A percentile compares a stretch with the other conserved stretches of the same genome.
phyloP scores from a whole-genome alignment of 371 early-diverging fungal species.

The Astathelohania contejeani region DNA sequence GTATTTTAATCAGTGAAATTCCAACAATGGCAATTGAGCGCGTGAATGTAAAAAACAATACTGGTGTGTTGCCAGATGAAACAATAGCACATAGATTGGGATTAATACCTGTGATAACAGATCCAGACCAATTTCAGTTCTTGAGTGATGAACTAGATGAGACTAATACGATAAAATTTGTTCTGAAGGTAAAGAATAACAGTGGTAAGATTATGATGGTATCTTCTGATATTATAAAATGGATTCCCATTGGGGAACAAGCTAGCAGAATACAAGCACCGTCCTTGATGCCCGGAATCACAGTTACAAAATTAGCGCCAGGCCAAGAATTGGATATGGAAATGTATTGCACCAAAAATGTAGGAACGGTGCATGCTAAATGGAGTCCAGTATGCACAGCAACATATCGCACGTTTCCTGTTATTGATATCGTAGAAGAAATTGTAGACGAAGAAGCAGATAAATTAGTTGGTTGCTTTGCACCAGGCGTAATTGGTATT shows the following conservation, averaged over 20 bases:
- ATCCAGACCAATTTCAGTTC: slow-evolving; percentile 59
- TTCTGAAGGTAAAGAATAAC: slow-evolving; percentile 56
- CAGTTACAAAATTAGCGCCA: slow-evolving; percentile 79
- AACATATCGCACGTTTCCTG: slow-evolving; percentile 72
- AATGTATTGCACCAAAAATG: slow-evolving; percentile 73
- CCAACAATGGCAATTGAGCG: slow-evolving; percentile 66
- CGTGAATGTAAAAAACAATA: slow-evolving; percentile 79
- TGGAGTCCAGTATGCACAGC: slow-evolving; percentile 69
- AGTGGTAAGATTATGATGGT: slow-evolving; percentile 53
- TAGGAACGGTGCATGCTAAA: slow-evolving; percentile 88
- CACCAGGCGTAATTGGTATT: slow-evolving; percentile 69
- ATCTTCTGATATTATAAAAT: slow-evolving; percentile 61
- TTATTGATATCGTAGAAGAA: slow-evolving; percentile 65
- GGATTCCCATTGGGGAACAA: slow-evolving; percentile 75
- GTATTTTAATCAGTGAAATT: slow-evolving; percentile 39
- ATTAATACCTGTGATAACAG: slow-evolving; percentile 74
- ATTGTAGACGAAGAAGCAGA: slow-evolving; percentile 68
- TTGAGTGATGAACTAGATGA: slow-evolving; percentile 61
- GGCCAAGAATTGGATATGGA: slow-evolving; percentile 70
- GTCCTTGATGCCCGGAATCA: slow-evolving; percentile 66
- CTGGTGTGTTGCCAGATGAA: slow-evolving; percentile 83
- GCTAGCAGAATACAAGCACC: slow-evolving; percentile 57
- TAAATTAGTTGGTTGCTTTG: slow-evolving; percentile 72
- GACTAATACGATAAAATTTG: slow-evolving; percentile 75
- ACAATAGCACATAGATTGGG: slow-evolving; percentile 88